Percentiles rank a stretch among this genome's conserved stretches.
Conservation (phyloP, 805 yeast genomes). For the Candida khao-thaluensis region DNA sequence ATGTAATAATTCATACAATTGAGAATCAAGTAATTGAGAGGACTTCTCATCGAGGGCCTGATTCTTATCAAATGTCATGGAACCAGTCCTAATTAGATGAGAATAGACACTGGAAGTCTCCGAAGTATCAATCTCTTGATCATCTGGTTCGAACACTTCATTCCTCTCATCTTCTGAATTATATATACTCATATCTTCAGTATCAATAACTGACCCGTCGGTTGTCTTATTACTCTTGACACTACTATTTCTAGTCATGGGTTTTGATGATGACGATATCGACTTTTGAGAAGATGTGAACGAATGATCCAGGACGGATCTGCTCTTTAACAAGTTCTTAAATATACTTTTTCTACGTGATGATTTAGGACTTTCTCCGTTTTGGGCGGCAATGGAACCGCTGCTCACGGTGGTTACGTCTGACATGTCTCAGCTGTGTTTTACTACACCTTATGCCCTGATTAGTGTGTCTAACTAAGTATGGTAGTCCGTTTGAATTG, state of each 20-base stretch:
- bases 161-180: slow-evolving; percentile 22
- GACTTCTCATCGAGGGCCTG: slow-evolving; percentile 8
- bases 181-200: slow-evolving; percentile 23
- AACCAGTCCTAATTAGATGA: slow-evolving; percentile 2
- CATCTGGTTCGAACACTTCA: slow-evolving; percentile 7
- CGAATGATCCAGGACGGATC: slow-evolving; percentile 4
- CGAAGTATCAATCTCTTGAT: slow-evolving; percentile 8
- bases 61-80: slow-evolving; percentile 7
- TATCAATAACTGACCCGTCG: slow-evolving; percentile 18
- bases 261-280: neutral
- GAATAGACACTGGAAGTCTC: slow-evolving; percentile 10
- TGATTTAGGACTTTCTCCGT: slow-evolving; percentile 2
- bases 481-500: too few species aligned
- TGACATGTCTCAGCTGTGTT: too few species aligned
- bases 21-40: slow-evolving; percentile 4
- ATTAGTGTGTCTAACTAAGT: too few species aligned
- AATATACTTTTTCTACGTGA: slow-evolving; percentile 13
- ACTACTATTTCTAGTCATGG: slow-evolving; percentile 1
- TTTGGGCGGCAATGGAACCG: neutral
- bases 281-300: neutral
- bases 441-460: too few species aligned
- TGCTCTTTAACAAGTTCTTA: slow-evolving; percentile 12
- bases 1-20: slow-evolving; percentile 6
- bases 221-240: neutral
- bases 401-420: neutral